These are phyloP conservation scores for Iberis amara DNA, from an alignment of 441 rosid species.

Conservation along the genomic window DNA sequence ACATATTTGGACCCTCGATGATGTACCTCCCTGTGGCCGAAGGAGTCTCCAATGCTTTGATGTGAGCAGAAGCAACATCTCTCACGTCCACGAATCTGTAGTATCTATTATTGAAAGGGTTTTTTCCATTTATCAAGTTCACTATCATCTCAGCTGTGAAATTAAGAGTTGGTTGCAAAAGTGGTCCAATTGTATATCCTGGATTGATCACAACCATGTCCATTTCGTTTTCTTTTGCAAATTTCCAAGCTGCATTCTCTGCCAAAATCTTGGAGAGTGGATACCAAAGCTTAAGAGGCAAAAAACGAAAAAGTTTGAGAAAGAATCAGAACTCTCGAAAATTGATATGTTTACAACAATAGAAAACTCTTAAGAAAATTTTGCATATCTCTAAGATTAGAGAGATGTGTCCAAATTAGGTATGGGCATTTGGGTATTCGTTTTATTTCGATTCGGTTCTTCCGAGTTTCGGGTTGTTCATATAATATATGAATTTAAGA, in stretches of 20 bases:
- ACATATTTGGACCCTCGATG: conserved; percentile 14
- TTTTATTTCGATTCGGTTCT: no score
- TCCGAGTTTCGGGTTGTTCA: no score
- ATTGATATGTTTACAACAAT: no score
- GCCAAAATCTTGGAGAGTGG: not conserved
- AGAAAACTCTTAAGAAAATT: no score
- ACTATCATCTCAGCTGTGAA: conserved; percentile 23
- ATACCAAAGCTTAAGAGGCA: no score
- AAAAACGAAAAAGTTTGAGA: no score
- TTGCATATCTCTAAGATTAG: no score
- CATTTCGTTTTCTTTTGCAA: not conserved
- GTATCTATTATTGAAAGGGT: not conserved
- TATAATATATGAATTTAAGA: no score
- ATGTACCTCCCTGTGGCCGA: conserved; percentile 31
- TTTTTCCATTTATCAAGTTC: conserved; percentile 30
- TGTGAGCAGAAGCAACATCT: conserved; percentile 48
- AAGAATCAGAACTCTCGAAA: no score
- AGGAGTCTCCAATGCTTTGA: conserved; percentile 42
- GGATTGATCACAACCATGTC: conserved; percentile 21
- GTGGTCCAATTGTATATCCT: conserved; percentile 41
- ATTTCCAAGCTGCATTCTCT: not conserved
- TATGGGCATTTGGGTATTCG: no score
- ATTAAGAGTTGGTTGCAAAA: conserved; percentile 40
- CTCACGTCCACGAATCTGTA: conserved; percentile 42
- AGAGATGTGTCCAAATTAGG: no score